A percentile compares a stretch with the other conserved stretches of the same genome.
Conservation (phyloP, 2,329 filamentous ascomycete genomes). For the Claviceps arundinis region DNA sequence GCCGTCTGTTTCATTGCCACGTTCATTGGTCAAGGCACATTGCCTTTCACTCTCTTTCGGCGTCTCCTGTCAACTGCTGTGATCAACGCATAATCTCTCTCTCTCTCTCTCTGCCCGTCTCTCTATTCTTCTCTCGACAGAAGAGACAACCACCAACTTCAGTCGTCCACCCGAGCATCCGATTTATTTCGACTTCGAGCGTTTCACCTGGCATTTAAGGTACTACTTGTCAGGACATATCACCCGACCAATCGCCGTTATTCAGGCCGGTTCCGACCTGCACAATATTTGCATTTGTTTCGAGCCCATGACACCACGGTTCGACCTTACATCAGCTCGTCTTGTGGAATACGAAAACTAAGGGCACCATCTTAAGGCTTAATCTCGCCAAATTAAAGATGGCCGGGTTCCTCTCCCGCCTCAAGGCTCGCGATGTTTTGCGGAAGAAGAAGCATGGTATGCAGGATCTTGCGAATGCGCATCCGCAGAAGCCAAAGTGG, state of each 20-base stretch:
- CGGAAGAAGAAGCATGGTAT: conserved; percentile 55
- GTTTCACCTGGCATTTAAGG: not conserved
- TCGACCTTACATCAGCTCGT: not conserved
- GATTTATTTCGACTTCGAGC: not conserved
- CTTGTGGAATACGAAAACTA: not conserved
- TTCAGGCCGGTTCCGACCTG: not conserved
- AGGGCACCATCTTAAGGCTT: not conserved
- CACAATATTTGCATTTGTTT: not conserved
- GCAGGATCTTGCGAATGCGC: conserved; percentile 34
- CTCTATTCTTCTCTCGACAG: not conserved
- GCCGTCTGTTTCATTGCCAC: conserved; percentile 1
- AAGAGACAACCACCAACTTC: not conserved
- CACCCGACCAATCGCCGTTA: not conserved
- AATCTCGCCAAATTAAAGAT: conserved; percentile 22
- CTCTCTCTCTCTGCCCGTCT: not conserved
- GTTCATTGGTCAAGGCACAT: not conserved
- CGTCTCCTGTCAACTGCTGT: not conserved
- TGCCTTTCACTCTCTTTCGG: not conserved
- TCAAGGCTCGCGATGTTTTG: conserved; percentile 64
- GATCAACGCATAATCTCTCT: not conserved
- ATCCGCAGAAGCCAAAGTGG: conserved; percentile 62
- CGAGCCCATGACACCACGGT: not conserved
- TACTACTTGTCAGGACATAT: not conserved
- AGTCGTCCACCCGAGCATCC: not conserved
- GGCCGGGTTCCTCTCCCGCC: conserved; percentile 46